Conservation (phyloP, 169 alveolate species). For the Plasmodium knowlesi region DNA sequence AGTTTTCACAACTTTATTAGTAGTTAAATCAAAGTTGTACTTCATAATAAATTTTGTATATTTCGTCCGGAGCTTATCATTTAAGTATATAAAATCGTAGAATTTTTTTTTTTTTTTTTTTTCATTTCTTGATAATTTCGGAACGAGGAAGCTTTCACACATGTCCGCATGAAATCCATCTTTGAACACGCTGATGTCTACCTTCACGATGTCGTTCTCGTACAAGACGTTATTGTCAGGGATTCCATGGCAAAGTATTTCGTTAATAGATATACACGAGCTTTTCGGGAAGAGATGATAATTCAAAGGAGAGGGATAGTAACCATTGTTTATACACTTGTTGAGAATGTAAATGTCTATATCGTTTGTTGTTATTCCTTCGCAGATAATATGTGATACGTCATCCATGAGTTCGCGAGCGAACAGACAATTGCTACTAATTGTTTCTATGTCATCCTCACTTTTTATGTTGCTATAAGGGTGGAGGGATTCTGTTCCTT, state of each 20-base stretch:
- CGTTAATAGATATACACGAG: slow-evolving; percentile 81
- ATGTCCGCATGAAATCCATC: slow-evolving; percentile 84
- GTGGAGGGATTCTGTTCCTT: slow-evolving; percentile 46
- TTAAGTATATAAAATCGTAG: slow-evolving; percentile 52
- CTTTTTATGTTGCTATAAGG: slow-evolving; percentile 75
- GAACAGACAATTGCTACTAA: slow-evolving; percentile 77
- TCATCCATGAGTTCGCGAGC: slow-evolving; percentile 83
- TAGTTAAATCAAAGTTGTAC: slow-evolving; percentile 34
- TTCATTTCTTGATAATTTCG: slow-evolving; percentile 2
- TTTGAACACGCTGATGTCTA: slow-evolving; percentile 80
- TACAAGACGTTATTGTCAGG: slow-evolving; percentile 81
- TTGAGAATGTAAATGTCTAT: slow-evolving; percentile 78
- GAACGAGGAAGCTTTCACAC: slow-evolving; percentile 83
- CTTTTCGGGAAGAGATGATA: slow-evolving; percentile 83
- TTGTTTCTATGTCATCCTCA: slow-evolving; percentile 78
- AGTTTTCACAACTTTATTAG: slow-evolving; percentile 13
- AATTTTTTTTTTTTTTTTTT: slow-evolving; percentile 52
- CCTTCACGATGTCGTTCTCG: slow-evolving; percentile 81
- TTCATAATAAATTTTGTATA: slow-evolving; percentile 42
- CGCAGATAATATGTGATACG: slow-evolving; percentile 74
- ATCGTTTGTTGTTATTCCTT: slow-evolving; percentile 83
- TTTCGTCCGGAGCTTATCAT: slow-evolving; percentile 23
- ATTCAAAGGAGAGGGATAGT: slow-evolving; percentile 82
- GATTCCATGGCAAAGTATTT: slow-evolving; percentile 84
- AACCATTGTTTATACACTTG: slow-evolving; percentile 78